Percentiles rank a stretch among this genome's conserved stretches.
phyloP scores from a whole-genome alignment of 2,329 filamentous ascomycete species.

The Aspergillus japonicus region DNA sequence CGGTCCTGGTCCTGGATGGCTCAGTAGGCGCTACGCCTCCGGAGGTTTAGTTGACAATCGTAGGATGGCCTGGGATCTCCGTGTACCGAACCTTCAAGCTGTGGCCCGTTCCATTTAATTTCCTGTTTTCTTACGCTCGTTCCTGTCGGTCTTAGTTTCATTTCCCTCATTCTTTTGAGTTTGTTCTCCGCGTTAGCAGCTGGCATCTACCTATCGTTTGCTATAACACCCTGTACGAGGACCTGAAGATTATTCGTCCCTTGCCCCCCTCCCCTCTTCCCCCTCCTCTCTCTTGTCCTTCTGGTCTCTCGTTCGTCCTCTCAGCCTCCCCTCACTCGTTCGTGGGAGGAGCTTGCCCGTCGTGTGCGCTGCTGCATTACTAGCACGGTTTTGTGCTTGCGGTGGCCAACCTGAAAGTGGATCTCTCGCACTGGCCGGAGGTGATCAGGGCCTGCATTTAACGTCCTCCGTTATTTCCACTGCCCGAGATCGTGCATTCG shows the following conservation, averaged over 20 bases:
- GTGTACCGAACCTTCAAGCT: constrained; percentile 17
- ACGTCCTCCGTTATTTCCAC: constrained; percentile 30
- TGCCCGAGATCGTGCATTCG: constrained; percentile 19
- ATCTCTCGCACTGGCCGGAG: constrained; percentile 15
- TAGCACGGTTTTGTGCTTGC: constrained; percentile 10
- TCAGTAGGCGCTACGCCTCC: neutral
- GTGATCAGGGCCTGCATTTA: constrained; percentile 18
- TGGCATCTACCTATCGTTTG: constrained; percentile 17
- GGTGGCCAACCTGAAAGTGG: constrained; percentile 23
- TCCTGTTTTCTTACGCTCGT: constrained; percentile 8
- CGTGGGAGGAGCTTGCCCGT: constrained; percentile 9
- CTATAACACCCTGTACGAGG: constrained; percentile 15
- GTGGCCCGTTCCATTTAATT: constrained; percentile 16
- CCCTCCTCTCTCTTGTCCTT: neutral
- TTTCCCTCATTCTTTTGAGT: constrained; percentile 9
- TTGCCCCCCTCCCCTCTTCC: constrained; percentile 1
- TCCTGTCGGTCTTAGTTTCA: constrained; percentile 1
- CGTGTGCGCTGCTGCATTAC: constrained; percentile 17
- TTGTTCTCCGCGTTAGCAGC: constrained; percentile 20
- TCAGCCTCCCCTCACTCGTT: constrained; percentile 13
- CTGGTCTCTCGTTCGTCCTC: neutral
- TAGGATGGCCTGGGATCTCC: constrained; percentile 20
- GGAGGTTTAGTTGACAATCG: constrained; percentile 10
- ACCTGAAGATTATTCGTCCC: constrained; percentile 16
- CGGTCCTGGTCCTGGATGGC: neutral